Evolutionary conservation across 441 rosid genomes (phyloP).

Genomic region (Bocquillonia castaneifolia): DNA sequence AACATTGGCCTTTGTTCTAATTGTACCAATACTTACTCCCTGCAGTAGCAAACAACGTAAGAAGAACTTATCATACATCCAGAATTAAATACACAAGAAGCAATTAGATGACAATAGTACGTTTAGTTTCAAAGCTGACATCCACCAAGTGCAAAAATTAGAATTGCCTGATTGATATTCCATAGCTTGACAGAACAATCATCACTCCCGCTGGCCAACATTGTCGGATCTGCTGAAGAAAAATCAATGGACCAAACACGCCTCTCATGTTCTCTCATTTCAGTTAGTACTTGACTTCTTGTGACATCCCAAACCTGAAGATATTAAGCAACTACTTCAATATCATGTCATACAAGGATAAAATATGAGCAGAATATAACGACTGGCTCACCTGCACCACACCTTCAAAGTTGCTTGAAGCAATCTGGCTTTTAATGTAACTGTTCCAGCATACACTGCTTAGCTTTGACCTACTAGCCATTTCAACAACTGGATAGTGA

Average conservation of each 20-base stretch:
- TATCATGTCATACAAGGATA: background rate
- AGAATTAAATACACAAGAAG: conserved; percentile 26
- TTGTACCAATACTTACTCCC: conserved; percentile 82
- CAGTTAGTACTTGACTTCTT: conserved; percentile 58
- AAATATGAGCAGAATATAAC: conserved; percentile 7
- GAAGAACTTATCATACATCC: conserved; percentile 43
- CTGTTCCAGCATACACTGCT: conserved; percentile 92
- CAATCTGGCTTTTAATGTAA: conserved; percentile 86
- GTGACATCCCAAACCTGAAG: conserved; percentile 86
- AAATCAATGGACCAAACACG: conserved; percentile 91
- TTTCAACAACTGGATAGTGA: conserved; percentile 91
- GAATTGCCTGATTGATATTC: conserved; percentile 99
- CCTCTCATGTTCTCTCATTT: conserved; percentile 86
- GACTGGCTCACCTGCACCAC: conserved; percentile 70
- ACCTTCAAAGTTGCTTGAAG: conserved; percentile 96
- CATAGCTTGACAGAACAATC: conserved; percentile 93
- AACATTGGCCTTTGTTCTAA: conserved; percentile 86
- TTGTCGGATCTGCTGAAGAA: conserved; percentile 77
- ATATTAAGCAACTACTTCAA: conserved; percentile 18
- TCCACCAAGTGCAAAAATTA: conserved; percentile 69
- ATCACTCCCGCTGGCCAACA: conserved; percentile 93
- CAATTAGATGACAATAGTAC: conserved; percentile 49
- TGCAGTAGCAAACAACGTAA: conserved; percentile 49
- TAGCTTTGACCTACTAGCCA: conserved; percentile 72
- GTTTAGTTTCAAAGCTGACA: conserved; percentile 81